Evolutionary conservation across 306 rosid species (phyloP).

Genomic region (Dalbergia cultrata): DNA sequence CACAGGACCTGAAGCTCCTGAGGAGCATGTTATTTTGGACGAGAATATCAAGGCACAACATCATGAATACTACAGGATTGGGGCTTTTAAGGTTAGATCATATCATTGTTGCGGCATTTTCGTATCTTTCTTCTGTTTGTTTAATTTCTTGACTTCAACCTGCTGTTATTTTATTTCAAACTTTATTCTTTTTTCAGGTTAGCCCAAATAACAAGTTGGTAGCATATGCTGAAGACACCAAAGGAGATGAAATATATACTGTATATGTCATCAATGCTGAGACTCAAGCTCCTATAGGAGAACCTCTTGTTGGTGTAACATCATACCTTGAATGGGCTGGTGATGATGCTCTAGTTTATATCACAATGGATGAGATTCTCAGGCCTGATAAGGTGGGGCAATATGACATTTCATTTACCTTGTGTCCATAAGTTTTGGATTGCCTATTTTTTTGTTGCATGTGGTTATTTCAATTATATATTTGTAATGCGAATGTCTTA

Average conservation of each 20-base stretch:
- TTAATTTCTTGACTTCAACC: not conserved
- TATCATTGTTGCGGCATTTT: slow-evolving; percentile 25
- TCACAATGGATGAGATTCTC: slow-evolving; percentile 87
- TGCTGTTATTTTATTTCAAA: slow-evolving; percentile 35
- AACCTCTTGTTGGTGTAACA: slow-evolving; percentile 68
- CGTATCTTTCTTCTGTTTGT: slow-evolving; percentile 11
- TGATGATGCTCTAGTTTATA: slow-evolving; percentile 69
- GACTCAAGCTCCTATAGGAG: slow-evolving; percentile 68
- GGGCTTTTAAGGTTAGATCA: slow-evolving; percentile 61
- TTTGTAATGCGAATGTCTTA: slow-evolving; percentile 31
- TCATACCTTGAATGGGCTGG: slow-evolving; percentile 81
- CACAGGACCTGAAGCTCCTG: slow-evolving; percentile 71
- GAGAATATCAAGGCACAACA: slow-evolving; percentile 80
- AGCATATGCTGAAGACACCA: slow-evolving; percentile 93
- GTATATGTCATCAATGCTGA: slow-evolving; percentile 77
- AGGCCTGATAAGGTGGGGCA: slow-evolving; percentile 84
- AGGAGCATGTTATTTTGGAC: slow-evolving; percentile 84
- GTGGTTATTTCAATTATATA: slow-evolving; percentile 23
- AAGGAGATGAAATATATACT: slow-evolving; percentile 91
- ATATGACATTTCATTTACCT: not conserved
- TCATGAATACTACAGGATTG: slow-evolving; percentile 67
- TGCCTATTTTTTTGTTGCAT: not conserved
- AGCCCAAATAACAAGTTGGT: slow-evolving; percentile 85
- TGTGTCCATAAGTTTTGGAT: not conserved
- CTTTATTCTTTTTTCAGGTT: slow-evolving; percentile 58